phyloP scores from a whole-genome alignment of 148 eudicot genomes.

The Bassia scoparia region DNA sequence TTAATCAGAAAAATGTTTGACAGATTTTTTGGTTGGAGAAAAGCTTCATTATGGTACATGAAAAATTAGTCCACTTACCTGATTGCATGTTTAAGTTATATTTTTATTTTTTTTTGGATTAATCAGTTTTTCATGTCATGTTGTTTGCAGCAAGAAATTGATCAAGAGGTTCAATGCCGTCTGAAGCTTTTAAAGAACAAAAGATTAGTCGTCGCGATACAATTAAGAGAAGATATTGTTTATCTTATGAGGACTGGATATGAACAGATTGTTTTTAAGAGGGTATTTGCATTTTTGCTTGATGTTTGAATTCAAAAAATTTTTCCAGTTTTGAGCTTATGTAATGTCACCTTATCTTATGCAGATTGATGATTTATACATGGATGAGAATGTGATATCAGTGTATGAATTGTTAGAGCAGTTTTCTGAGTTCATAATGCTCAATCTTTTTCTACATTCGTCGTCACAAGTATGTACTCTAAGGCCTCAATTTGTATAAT shows the following conservation, averaged over 20 bases:
- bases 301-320: too few relatives aligned
- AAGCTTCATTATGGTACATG: conserved; percentile 78
- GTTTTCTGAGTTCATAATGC: conserved; percentile 60
- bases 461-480: conserved; percentile 45
- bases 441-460: conserved; percentile 64
- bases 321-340: too few relatives aligned
- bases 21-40: conserved; percentile 71
- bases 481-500: too few relatives aligned
- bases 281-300: conserved; percentile 38
- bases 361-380: conserved; percentile 63
- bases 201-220: conserved; percentile 42
- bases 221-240: conserved; percentile 53
- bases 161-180: conserved; percentile 61
- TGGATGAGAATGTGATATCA: conserved; percentile 45
- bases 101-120: neutral
- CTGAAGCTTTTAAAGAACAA: conserved; percentile 64
- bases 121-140: neutral
- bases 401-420: conserved; percentile 56
- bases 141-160: conserved; percentile 62
- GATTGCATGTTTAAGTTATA: neutral
- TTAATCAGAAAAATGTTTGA: conserved; percentile 47
- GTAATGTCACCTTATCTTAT: neutral
- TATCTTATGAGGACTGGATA: conserved; percentile 57
- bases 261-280: conserved; percentile 44
- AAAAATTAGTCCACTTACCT: too few relatives aligned